Percentiles rank a stretch among this genome's conserved stretches.
Evolutionary conservation across 306 rosid species (phyloP).

Genomic region (Albizia julibrissin): DNA sequence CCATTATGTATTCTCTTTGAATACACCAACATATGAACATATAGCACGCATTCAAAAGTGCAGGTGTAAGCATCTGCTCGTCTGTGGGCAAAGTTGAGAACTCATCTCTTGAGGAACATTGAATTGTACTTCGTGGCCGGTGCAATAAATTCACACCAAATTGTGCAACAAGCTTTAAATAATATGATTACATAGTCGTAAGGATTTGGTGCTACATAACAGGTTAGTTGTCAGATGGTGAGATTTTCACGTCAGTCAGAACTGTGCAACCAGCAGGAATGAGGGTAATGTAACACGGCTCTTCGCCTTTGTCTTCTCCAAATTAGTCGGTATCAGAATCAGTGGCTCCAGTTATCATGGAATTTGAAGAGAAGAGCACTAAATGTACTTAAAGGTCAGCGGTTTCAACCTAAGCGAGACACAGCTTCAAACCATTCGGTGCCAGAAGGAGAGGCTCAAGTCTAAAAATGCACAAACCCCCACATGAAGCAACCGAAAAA

Average conservation of each 20-base stretch:
- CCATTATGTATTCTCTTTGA: background rate
- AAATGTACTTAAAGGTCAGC: constrained; percentile 47
- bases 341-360: constrained; percentile 39
- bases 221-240: constrained; percentile 42
- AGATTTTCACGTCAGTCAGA: constrained; percentile 45
- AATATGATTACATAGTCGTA: constrained; percentile 23
- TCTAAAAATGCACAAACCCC: constrained; percentile 60
- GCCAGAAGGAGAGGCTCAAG: constrained; percentile 47
- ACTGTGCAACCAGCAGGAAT: constrained; percentile 52
- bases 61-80: background rate
- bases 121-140: background rate
- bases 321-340: constrained; percentile 49
- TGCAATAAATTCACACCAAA: constrained; percentile 25
- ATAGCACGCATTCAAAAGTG: background rate
- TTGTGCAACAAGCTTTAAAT: constrained; percentile 9
- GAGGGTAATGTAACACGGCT: constrained; percentile 31
- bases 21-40: background rate
- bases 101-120: background rate
- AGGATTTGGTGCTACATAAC: constrained; percentile 32
- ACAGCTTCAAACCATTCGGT: constrained; percentile 41
- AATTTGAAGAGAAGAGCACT: constrained; percentile 35
- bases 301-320: constrained; percentile 41
- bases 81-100: background rate
- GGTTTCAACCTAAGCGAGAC: constrained; percentile 47
- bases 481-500: constrained; percentile 40